These are phyloP conservation scores for Candida sojae DNA, from an alignment of 1,139 yeast species.

Conservation along the genomic window DNA sequence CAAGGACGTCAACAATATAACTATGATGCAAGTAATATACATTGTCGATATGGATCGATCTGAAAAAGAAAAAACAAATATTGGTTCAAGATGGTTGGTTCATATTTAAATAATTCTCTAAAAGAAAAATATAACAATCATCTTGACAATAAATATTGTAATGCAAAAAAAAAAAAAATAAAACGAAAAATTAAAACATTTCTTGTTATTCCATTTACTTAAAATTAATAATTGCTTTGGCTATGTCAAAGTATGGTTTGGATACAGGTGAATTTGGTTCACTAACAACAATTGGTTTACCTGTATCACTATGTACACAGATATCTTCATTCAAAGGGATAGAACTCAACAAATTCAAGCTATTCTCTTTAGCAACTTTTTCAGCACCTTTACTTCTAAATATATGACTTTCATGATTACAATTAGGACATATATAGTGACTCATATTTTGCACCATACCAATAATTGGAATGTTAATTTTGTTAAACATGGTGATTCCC, in stretches of 20 bases:
- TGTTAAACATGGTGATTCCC: conserved; percentile 77
- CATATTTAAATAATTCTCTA: neutral
- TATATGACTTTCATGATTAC: conserved; percentile 71
- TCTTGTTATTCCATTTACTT: conserved; percentile 6
- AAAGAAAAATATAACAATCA: neutral
- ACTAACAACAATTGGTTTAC: conserved; percentile 61
- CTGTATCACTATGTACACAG: conserved; percentile 61
- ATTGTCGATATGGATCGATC: neutral
- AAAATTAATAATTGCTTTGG: conserved; percentile 25
- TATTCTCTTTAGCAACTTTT: conserved; percentile 54
- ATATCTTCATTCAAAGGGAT: conserved; percentile 70
- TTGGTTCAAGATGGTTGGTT: neutral
- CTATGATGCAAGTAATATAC: neutral
- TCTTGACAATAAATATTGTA: neutral
- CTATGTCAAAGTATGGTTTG: conserved; percentile 47
- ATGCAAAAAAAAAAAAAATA: neutral
- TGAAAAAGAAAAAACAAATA: neutral
- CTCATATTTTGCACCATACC: conserved; percentile 90
- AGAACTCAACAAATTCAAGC: conserved; percentile 58
- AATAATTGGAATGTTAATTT: conserved; percentile 70
- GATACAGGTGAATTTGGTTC: conserved; percentile 39
- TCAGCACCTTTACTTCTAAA: conserved; percentile 72
- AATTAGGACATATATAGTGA: conserved; percentile 71
- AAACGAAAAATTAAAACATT: neutral
- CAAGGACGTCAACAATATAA: neutral